Evolutionary conservation across 495 filamentous ascomycete genomes (phyloP).

Genomic region (Paragyromitra xinjiangensis): DNA sequence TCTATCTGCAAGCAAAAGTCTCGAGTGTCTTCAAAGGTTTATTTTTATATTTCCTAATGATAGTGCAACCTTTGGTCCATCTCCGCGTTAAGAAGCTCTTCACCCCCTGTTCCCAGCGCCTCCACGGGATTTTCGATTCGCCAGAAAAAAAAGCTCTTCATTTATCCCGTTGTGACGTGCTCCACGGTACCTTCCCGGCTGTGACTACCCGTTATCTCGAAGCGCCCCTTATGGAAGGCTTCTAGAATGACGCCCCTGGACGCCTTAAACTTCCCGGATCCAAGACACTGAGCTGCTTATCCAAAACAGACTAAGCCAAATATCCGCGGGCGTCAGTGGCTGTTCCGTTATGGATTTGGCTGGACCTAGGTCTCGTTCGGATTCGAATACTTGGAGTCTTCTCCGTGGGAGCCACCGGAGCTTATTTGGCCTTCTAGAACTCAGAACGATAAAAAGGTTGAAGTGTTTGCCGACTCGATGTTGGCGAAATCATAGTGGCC

Average conservation of each 20-base stretch:
- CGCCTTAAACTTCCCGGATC: conserved; percentile 36
- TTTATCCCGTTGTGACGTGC: conserved; percentile 27
- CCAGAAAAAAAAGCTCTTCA: conserved; percentile 20
- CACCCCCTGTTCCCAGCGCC: conserved; percentile 15
- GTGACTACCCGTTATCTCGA: conserved; percentile 47
- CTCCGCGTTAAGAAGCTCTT: conserved; percentile 18
- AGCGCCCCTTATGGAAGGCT: conserved; percentile 40
- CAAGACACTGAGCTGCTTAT: conserved; percentile 42
- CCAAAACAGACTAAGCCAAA: conserved; percentile 27
- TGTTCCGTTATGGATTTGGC: conserved; percentile 11
- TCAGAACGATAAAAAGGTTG: conserved; percentile 12
- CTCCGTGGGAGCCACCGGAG: conserved; percentile 3
- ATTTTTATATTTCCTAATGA: conserved; percentile 26
- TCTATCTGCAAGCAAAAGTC: neutral
- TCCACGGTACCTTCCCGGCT: conserved; percentile 40
- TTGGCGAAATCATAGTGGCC: conserved; percentile 3
- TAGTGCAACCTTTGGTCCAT: conserved; percentile 27
- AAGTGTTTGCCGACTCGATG: conserved; percentile 17
- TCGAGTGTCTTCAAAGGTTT: conserved; percentile 24
- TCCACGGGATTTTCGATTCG: conserved; percentile 26
- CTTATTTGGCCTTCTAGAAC: conserved; percentile 27
- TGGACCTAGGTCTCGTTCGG: conserved; percentile 19
- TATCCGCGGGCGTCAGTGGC: conserved; percentile 24
- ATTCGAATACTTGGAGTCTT: conserved; percentile 20
- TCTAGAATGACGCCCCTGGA: conserved; percentile 40